These are phyloP conservation scores for Trichoderma cornu-damae DNA, from an alignment of 2,329 filamentous ascomycete genomes.

Conservation along the genomic window DNA sequence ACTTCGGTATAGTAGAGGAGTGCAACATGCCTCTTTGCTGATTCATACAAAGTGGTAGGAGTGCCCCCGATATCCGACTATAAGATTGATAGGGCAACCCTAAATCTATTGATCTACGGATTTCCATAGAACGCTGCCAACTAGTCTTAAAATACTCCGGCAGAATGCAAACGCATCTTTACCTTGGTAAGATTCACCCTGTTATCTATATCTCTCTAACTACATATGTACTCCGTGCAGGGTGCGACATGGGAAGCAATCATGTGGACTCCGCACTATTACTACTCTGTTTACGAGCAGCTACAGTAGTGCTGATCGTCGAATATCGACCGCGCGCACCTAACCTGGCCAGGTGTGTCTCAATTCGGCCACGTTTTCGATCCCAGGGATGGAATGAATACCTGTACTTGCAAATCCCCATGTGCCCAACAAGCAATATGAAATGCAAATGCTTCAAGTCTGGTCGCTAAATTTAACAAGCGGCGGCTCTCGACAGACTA, in stretches of 20 bases:
- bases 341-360: conserved; percentile 5
- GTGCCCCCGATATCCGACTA: neutral
- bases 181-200: neutral
- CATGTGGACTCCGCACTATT: neutral
- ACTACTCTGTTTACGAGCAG: too few species aligned
- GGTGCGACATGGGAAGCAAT: neutral
- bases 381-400: conserved; percentile 13
- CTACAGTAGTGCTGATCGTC: neutral
- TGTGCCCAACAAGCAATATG: conserved; percentile 3
- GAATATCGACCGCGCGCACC: neutral
- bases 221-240: too few species aligned
- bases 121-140: neutral
- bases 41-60: neutral
- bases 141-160: neutral
- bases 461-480: neutral
- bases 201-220: neutral
- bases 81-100: neutral
- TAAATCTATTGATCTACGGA: neutral
- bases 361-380: neutral
- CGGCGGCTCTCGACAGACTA: neutral
- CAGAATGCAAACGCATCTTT: neutral
- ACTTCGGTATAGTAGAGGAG: neutral
- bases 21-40: neutral
- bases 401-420: neutral
- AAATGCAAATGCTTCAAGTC: neutral